Base-by-base conservation (phyloP, 768 basidiomycete species). In the Pleurotus ostreatus region DNA sequence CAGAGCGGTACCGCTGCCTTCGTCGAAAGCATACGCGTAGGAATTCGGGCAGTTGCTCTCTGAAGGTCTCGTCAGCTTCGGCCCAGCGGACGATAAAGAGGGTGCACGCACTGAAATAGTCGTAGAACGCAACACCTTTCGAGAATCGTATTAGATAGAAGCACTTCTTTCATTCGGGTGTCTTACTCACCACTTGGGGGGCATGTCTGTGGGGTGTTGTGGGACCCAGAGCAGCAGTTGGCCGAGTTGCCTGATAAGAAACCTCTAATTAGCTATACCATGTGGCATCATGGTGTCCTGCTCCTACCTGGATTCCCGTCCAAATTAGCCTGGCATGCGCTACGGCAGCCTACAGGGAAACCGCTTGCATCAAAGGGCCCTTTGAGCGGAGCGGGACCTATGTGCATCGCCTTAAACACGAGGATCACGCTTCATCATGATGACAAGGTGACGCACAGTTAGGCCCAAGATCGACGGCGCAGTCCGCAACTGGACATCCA, bases 401-500 rank as follows among this genome's bases (percentile, higher is more conserved):
- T 30, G 6, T 38, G 9, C n/a, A 34, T 51, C 30, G 30, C 30
- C 49, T 47, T 47, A 5, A 47, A 6, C 15, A 51, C 5, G 26
- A 13, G 49, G 12, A 51, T 11, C 30, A 16, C 5, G 25, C 37
- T n/a, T 12, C 26, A 12, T 5, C 26, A 12, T 5, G 2, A 34
- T 15, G 12, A 7, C 15, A 40, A 51, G 20, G 26, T 45, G 5
- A 55, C 54, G 41, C n/a, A 81, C 83, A 85, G 59, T 73, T 67
- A 1, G 80, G 78, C 6, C 72, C 74, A n/a, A 84, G 75, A 58
- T 85, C 82, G 15, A 80, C 78, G 0, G 79, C 68, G 61, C 82
- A 85, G 51, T 73, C 67, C 0, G 82, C 77, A 13, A 77, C 63
- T 20, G 63, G 64, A 61, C 84, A 85, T 4, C 71, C 76, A 40